phyloP scores from a whole-genome alignment of 441 rosid genomes.

The Gossypium davidsonii region DNA sequence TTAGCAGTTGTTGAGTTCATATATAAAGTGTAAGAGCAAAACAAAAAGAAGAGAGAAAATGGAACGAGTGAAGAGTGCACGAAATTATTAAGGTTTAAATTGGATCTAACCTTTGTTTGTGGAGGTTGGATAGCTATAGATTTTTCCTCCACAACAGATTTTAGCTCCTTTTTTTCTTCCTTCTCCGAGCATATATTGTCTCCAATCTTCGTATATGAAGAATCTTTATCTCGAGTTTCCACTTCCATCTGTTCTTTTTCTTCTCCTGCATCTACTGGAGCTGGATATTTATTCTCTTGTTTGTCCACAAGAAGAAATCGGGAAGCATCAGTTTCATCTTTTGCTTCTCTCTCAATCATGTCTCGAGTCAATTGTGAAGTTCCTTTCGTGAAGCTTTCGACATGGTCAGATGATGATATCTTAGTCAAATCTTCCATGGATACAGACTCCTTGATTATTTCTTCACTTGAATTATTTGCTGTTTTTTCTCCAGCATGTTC shows the following conservation, averaged over 20 bases:
- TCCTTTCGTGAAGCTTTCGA: slow-evolving; percentile 28
- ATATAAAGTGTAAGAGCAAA: not conserved
- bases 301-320: not conserved
- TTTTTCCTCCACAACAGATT: not conserved
- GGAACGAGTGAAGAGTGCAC: not conserved
- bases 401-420: slow-evolving; percentile 29
- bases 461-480: slow-evolving; percentile 7
- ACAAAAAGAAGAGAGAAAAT: not conserved
- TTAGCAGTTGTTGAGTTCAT: slow-evolving; percentile 10
- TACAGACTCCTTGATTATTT: slow-evolving; percentile 5
- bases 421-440: slow-evolving; percentile 29
- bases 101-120: slow-evolving; percentile 7
- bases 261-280: not conserved
- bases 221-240: not conserved
- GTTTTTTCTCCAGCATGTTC: slow-evolving; percentile 18
- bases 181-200: not conserved
- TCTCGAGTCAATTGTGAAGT: slow-evolving; percentile 15
- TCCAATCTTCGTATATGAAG: not conserved
- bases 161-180: not conserved
- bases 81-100: not conserved
- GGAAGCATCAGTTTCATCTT: not conserved
- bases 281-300: not conserved
- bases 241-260: slow-evolving; percentile 1
- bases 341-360: slow-evolving; percentile 9
- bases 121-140: not conserved